A percentile compares a stretch with the other conserved stretches of the same genome.
phyloP scores from a whole-genome alignment of 2,329 filamentous ascomycete species.

The Tolypocladium ophioglossoides region DNA sequence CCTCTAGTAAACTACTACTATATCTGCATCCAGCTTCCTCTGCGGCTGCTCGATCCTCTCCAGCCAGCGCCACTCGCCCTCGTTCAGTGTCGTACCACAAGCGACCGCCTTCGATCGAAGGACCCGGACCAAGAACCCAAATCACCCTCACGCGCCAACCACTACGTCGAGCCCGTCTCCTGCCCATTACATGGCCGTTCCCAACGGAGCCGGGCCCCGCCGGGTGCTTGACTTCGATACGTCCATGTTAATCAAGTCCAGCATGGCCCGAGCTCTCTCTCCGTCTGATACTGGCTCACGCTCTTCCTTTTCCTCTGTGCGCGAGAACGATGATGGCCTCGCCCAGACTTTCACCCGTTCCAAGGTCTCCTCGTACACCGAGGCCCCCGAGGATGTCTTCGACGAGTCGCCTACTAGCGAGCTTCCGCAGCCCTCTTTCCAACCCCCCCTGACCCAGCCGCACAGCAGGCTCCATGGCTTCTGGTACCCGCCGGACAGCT shows the following conservation, averaged over 20 bases:
- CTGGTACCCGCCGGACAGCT: constrained; percentile 47
- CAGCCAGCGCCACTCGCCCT: background rate
- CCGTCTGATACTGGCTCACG: constrained; percentile 31
- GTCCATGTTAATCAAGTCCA: constrained; percentile 22
- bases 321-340: constrained; percentile 47
- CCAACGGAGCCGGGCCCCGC: constrained; percentile 15
- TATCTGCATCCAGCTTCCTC: background rate
- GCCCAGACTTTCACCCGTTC: constrained; percentile 53
- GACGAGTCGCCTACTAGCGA: constrained; percentile 33
- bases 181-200: constrained; percentile 15
- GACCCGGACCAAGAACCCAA: background rate
- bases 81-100: background rate
- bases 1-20: background rate
- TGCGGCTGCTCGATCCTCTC: background rate
- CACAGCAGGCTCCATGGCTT: constrained; percentile 46
- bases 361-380: constrained; percentile 49
- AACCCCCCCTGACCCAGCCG: constrained; percentile 43
- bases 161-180: background rate
- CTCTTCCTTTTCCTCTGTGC: constrained; percentile 52
- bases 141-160: background rate
- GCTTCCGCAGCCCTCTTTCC: constrained; percentile 34
- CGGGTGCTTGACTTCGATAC: constrained; percentile 22
- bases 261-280: constrained; percentile 26
- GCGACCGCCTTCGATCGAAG: background rate
- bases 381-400: constrained; percentile 39